Evolutionary conservation across 768 basidiomycete species (phyloP), one percentile per base, ranked within the genome.

Genomic region (Harrya chromipes): DNA sequence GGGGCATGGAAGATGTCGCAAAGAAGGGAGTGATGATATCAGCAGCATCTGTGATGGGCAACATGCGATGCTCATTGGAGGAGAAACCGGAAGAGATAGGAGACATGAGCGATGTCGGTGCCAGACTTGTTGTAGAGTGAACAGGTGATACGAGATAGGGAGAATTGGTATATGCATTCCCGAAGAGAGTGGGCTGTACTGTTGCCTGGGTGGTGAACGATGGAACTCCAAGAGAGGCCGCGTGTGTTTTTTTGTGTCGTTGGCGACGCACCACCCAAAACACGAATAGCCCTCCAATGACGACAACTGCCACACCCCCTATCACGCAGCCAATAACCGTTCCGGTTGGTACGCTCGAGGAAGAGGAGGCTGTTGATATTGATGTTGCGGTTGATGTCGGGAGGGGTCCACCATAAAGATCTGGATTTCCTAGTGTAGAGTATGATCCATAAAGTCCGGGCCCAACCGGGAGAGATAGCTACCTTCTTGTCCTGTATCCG

Each of bases 11-110:
- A 7, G 59, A 40, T 7, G 23, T 48, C 19, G 49, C 23, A 7
- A 57, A 38, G 47, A 67, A 67, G 17, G 67, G 65, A 0, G 55
- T 12, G 19, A 67, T 57, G 27, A 64, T 46, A 26, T 62, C 56
- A 8, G 55, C 55, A 8, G 50, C 43, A 44, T 68, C 64, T 2
- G 50, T 11, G 46, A 58, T 31, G 12, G 43, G 51, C 1, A 8
- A 6, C 11, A 31, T 14, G 14, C n/a, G 14, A 7, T 24, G 27
- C 9, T 21, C 39, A 11, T 20, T 9, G n/a, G 58, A 21, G 3
- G 46, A 20, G 26, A 43, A 53, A 19, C 33, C 40, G 3, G 42
- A 0, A 1, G 53, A 47, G 19, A 46, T 19, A 6, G 49, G 52
- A 4, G 55, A 51, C 19, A 2, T 4, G 13, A 47, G 39, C 9